Evolutionary conservation across 2,329 filamentous ascomycete genomes (phyloP), one percentile per base, ranked within the genome.

Genomic region (Sporothrix inflata): DNA sequence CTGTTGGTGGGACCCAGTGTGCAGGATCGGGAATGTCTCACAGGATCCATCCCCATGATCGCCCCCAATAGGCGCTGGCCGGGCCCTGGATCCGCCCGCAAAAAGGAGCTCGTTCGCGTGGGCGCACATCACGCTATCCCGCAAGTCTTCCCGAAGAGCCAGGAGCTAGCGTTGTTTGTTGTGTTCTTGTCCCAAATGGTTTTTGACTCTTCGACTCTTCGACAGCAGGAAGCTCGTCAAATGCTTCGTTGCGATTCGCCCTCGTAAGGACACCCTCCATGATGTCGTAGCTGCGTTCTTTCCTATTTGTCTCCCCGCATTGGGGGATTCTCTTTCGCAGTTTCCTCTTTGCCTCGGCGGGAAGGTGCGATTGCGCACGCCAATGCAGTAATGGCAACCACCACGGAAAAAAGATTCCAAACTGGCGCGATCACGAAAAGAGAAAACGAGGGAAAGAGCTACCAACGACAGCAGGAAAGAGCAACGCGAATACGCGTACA

Each of bases 401-500:
- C n/a, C 19, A 63, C 38, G 34, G 16, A 21, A 42, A 40, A 24
- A 42, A 5, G 57, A 63, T 42, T 63, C 57, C 57, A 42, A 40
- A 63, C 19, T 6, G n/a, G 53, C 53, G 53, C 53, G 27, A 57
- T 34, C 14, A 24, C 53, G 53, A 57, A 34, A 34, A 57, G 11
- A 34, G 27, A 38, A 53, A 19, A 38, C 53, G 53, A 57, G 24
- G 57, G 57, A 21, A 61, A 63, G 57, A 24, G 34, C 34, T 3
- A 53, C 49, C 49, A 53, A 24, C 2, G 12, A 4, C 9, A 45
- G 9, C 0, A 19, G 42, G 14, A 47, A 19, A 19, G 14, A 47
- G 14, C 42, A 60, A 24, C n/a, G 45, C 38, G 21, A 65, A 27
- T 65, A 65, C 60, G 60, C 60, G 38, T 65, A 65, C 60, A 19